Evolutionary conservation across 106 monocot species (phyloP).

Genomic region (Dendrobium chrysotoxum): DNA sequence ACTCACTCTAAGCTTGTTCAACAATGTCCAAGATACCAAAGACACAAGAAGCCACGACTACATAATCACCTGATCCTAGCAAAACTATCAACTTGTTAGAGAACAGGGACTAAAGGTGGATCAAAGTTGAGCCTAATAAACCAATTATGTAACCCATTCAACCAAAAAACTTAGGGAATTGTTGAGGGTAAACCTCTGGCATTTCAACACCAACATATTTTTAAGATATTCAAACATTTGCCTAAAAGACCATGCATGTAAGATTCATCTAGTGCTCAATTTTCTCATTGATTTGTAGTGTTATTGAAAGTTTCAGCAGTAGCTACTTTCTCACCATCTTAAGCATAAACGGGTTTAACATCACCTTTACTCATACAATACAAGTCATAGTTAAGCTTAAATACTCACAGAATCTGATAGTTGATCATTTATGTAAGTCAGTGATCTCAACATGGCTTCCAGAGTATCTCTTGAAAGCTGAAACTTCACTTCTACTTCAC

Average conservation of each 20-base stretch:
- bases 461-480: slow-evolving; percentile 53
- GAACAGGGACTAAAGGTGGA: no score
- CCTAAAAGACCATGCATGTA: not conserved
- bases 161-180: no score
- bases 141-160: no score
- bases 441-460: slow-evolving; percentile 65
- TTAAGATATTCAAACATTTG: not conserved
- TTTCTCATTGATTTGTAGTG: not conserved
- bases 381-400: not conserved
- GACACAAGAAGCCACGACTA: no score
- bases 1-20: no score
- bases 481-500: slow-evolving; percentile 52
- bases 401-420: slow-evolving; percentile 41
- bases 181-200: no score
- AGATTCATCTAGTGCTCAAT: not conserved
- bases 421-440: slow-evolving; percentile 41
- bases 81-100: no score
- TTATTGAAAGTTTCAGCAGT: not conserved
- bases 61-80: no score
- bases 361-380: not conserved
- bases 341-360: not conserved
- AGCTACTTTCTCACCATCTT: not conserved
- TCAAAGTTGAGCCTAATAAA: no score
- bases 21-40: no score
- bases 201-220: no score